phyloP scores from a whole-genome alignment of 2,329 filamentous ascomycete species.

The Colletotrichum musicola region DNA sequence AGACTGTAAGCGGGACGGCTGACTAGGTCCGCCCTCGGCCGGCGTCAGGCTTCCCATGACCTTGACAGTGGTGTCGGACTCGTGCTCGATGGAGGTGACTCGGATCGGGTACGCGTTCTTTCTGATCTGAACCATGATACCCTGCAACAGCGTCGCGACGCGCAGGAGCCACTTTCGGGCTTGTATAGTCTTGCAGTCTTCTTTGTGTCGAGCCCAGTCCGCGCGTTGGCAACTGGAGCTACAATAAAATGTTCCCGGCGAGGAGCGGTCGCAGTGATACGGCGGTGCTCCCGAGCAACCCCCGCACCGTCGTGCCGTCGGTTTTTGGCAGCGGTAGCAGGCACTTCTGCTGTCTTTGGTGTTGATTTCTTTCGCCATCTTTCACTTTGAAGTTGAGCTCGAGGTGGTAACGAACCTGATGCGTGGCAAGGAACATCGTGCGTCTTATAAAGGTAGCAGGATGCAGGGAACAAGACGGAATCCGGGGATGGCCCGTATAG shows the following conservation, averaged over 20 bases:
- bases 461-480: too few species aligned
- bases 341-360: neutral
- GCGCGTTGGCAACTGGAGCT: neutral
- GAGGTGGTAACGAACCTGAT: too few species aligned
- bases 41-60: neutral
- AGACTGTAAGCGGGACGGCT: rapidly evolving
- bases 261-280: neutral
- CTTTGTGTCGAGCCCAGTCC: neutral
- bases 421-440: too few species aligned
- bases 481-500: too few species aligned
- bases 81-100: neutral
- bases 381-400: too few species aligned
- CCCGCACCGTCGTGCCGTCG: neutral
- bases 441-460: too few species aligned
- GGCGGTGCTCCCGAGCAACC: neutral
- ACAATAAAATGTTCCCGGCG: neutral
- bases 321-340: neutral
- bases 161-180: neutral
- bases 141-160: neutral
- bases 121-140: neutral
- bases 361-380: too few species aligned
- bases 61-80: neutral
- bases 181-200: neutral
- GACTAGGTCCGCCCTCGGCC: neutral
- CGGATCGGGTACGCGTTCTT: neutral